Conservation (phyloP, 2,329 filamentous ascomycete genomes). For the Fusarium sp. region DNA sequence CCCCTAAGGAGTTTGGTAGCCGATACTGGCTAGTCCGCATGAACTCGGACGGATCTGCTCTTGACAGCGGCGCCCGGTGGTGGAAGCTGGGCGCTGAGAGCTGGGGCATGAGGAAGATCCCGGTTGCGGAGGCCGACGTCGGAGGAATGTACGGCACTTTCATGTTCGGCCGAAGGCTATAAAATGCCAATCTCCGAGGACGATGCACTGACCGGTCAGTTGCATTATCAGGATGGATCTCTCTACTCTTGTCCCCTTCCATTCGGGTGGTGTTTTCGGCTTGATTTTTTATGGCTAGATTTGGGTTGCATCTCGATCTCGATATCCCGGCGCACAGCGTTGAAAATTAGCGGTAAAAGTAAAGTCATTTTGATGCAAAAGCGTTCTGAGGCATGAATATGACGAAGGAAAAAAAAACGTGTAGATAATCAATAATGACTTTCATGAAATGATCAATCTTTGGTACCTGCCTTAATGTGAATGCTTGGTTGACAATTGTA, state of each 20-base stretch:
- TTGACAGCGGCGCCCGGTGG: conserved; percentile 67
- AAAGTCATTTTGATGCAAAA: conserved; percentile 49
- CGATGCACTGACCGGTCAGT: conserved; percentile 59
- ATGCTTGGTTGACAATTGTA: neutral
- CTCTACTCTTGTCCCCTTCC: conserved; percentile 47
- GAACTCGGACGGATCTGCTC: conserved; percentile 55
- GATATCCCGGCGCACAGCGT: conserved; percentile 49
- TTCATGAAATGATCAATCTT: conserved; percentile 25
- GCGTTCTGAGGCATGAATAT: conserved; percentile 45
- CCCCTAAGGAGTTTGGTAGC: conserved; percentile 77
- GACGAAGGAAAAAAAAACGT: conserved; percentile 40
- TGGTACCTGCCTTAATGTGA: neutral
- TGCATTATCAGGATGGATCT: conserved; percentile 44
- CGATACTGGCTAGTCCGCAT: conserved; percentile 77
- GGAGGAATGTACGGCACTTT: conserved; percentile 91
- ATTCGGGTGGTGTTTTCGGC: conserved; percentile 26
- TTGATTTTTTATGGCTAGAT: conserved; percentile 22
- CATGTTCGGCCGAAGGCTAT: conserved; percentile 74
- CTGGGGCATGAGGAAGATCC: conserved; percentile 92
- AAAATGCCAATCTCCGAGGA: conserved; percentile 51
- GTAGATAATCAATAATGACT: conserved; percentile 46
- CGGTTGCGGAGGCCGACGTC: conserved; percentile 91
- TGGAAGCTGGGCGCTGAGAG: conserved; percentile 91
- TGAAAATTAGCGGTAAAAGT: conserved; percentile 50
- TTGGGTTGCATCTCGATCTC: conserved; percentile 44